phyloP scores from a whole-genome alignment of 148 eudicot species.

The Rhododendron ferrugineum region DNA sequence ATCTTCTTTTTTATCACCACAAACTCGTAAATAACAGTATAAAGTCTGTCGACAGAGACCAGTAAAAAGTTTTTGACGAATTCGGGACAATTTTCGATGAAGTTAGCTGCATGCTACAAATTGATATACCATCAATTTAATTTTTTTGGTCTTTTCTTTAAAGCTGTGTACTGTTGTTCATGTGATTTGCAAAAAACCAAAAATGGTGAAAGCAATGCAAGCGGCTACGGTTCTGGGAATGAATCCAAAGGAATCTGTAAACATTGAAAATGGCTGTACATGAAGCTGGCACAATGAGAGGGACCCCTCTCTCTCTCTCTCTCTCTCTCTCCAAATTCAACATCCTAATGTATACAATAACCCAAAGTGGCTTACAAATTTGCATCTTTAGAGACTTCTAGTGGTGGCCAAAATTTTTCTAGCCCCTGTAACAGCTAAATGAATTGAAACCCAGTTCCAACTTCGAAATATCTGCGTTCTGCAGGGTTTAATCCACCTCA shows the following conservation, averaged over 20 bases:
- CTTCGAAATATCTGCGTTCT: background rate
- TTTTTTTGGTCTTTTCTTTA: background rate
- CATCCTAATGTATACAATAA: background rate
- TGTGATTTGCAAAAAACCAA: constrained; percentile 2
- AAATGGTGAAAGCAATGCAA: constrained; percentile 8
- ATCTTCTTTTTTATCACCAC: background rate
- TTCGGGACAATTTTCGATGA: background rate
- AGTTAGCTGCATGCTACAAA: background rate
- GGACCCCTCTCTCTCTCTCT: background rate
- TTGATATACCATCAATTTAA: background rate
- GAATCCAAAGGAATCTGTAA: background rate
- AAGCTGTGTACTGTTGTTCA: background rate
- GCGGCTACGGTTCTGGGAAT: background rate
- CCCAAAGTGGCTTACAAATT: background rate
- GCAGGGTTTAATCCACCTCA: background rate
- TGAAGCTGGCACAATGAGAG: background rate
- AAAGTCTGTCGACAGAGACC: background rate
- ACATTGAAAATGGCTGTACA: background rate
- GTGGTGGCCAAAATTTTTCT: background rate
- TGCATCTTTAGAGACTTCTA: background rate
- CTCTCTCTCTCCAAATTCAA: background rate
- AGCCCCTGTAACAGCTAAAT: background rate
- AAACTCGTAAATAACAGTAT: too few species aligned
- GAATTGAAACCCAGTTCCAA: background rate
- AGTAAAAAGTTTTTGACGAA: background rate